Conservation (phyloP, 768 basidiomycete genomes). For the Leucocoprinus sp. region DNA sequence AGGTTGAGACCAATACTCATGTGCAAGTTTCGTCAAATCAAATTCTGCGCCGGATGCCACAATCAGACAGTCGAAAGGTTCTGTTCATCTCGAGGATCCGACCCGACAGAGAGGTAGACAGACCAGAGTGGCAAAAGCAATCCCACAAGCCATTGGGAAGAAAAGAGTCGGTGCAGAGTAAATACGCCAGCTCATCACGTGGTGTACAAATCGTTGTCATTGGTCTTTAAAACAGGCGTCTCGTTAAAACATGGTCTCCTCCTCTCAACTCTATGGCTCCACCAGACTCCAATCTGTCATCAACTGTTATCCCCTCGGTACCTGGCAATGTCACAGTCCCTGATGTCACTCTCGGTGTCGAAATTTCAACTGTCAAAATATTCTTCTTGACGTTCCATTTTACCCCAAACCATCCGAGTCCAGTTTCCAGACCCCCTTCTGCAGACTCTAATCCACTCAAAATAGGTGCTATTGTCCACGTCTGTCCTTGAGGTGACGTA, state of each 20-base stretch:
- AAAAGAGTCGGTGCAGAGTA: background rate
- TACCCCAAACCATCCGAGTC: constrained; percentile 43
- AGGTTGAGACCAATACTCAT: constrained; percentile 42
- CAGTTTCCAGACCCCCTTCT: too few species aligned
- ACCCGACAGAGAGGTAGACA: constrained; percentile 12
- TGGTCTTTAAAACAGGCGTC: too few species aligned
- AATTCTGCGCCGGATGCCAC: constrained; percentile 39
- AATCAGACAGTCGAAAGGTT: constrained; percentile 47
- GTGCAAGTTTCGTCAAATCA: constrained; percentile 50
- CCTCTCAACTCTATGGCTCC: background rate
- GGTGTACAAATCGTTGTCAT: background rate
- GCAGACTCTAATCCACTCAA: too few species aligned
- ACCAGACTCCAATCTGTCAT: background rate
- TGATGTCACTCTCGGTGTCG: constrained; percentile 1
- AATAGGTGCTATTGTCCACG: too few species aligned
- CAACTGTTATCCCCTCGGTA: background rate
- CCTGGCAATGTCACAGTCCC: constrained; percentile 8
- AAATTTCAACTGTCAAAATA: background rate
- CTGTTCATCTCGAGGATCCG: constrained; percentile 26
- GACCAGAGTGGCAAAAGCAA: constrained; percentile 5
- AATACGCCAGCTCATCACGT: constrained; percentile 2
- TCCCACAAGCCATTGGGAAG: constrained; percentile 1
- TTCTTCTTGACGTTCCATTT: constrained; percentile 26
- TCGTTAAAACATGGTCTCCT: too few species aligned
- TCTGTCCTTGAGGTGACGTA: too few species aligned